A percentile compares a stretch with the other conserved stretches of the same genome.
Evolutionary conservation across 2,329 filamentous ascomycete species (phyloP).

Genomic region (Cercospora zeae-maydis): DNA sequence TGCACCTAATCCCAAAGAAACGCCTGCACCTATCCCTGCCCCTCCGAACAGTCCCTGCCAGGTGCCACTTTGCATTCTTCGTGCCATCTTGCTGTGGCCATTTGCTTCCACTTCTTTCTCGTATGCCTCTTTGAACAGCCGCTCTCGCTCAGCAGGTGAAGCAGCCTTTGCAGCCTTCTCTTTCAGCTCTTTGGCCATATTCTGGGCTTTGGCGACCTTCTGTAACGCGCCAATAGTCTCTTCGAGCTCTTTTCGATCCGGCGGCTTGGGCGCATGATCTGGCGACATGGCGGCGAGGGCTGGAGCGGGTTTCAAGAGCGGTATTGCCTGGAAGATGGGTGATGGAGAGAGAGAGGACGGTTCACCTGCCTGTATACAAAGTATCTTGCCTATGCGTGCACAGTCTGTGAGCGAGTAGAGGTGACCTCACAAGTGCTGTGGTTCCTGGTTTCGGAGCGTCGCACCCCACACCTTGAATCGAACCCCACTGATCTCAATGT

Average conservation of each 20-base stretch:
- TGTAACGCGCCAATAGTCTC: slow-evolving; percentile 26
- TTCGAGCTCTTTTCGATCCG: slow-evolving; percentile 23
- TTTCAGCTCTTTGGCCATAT: slow-evolving; percentile 22
- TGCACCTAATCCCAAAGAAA: slow-evolving; percentile 42
- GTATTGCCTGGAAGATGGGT: background rate
- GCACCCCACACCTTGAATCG: background rate
- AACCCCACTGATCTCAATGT: background rate
- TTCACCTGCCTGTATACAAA: background rate
- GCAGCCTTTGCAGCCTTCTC: slow-evolving; percentile 24
- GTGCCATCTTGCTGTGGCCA: slow-evolving; percentile 28
- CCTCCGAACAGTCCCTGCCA: slow-evolving; percentile 44
- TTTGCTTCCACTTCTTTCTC: slow-evolving; percentile 34
- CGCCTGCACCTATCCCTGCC: slow-evolving; percentile 43
- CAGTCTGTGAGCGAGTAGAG: background rate
- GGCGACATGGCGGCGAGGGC: background rate
- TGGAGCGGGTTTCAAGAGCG: background rate
- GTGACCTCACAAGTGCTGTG: background rate
- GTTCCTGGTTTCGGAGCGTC: background rate
- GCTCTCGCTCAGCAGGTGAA: slow-evolving; percentile 29
- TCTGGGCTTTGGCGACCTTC: slow-evolving; percentile 24
- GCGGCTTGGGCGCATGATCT: background rate
- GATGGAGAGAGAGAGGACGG: background rate
- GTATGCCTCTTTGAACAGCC: slow-evolving; percentile 32
- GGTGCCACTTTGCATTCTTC: slow-evolving; percentile 33
- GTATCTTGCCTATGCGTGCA: background rate